Percentiles rank a stretch among this genome's conserved stretches.
Conservation (phyloP, 768 basidiomycete species). For the Pulveroboletus sp. region DNA sequence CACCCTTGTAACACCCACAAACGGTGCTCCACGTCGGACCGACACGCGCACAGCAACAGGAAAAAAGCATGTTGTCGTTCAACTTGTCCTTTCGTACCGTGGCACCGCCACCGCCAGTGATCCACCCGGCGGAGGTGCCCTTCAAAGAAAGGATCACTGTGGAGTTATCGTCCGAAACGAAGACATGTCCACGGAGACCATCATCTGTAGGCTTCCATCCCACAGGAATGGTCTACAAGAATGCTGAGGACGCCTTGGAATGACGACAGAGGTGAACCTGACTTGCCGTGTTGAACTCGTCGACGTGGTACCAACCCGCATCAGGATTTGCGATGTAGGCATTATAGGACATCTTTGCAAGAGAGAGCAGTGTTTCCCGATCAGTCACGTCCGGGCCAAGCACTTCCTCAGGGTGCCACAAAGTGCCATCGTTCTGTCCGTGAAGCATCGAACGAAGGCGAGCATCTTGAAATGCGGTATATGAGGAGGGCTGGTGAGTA, state of each 20-base stretch:
- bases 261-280: neutral
- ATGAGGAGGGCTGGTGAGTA: constrained; percentile 47
- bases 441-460: constrained; percentile 36
- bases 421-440: constrained; percentile 36
- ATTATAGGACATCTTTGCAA: constrained; percentile 90
- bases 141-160: constrained; percentile 88
- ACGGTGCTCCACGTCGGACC: constrained; percentile 92
- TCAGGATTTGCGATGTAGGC: constrained; percentile 59
- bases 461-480: constrained; percentile 29
- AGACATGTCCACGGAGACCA: constrained; percentile 88
- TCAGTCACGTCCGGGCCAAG: constrained; percentile 67
- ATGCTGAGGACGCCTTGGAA: neutral
- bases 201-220: constrained; percentile 91
- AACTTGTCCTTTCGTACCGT: constrained; percentile 86
- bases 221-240: constrained; percentile 57
- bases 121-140: constrained; percentile 76
- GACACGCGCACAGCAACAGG: constrained; percentile 95
- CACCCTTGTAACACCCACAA: constrained; percentile 78
- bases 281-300: constrained; percentile 58
- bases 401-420: constrained; percentile 66
- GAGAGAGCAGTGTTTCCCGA: constrained; percentile 62
- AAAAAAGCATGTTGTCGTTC: constrained; percentile 94
- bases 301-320: constrained; percentile 68
- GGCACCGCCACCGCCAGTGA: constrained; percentile 72
- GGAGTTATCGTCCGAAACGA: constrained; percentile 76